Evolutionary conservation across 108 stramenopile genomes (phyloP), one percentile per base, ranked within the genome.

Genomic region (Cyclotella choctawhatcheeana): DNA sequence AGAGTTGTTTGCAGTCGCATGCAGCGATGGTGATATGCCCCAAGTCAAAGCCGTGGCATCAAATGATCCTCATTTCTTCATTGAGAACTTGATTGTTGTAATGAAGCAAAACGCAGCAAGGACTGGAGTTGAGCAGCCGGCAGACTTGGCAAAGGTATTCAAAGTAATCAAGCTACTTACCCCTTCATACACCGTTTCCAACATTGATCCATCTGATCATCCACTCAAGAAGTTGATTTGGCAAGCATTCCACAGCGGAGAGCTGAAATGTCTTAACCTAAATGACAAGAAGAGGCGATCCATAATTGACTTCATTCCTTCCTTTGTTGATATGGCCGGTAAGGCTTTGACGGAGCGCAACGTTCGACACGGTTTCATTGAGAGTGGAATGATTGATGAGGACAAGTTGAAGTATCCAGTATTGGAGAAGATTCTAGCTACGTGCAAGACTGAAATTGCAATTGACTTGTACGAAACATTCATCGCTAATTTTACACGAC

Each of bases 31-130:
- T n/a, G 67, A 55, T 14, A 10, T 44, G 25, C 24, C 44, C 5
- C 35, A 44, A 24, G n/a, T 64, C 17, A 44, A 34, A 25, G 35
- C 34, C 44, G 47, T 64, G 34, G 34, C 22, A 7, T n/a, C n/a
- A n/a, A n/a, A n/a, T n/a, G 59, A 21, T 22, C 16, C 34, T 2
- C 3, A 37, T 37, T n/a, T 12, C 30, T n/a, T 37, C 3, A 20
- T 47, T 47, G 24, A 25, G 18, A 26, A 64, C 25, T 14, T 40
- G 14, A 69, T 69, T 25, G 56, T 26, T 2, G 54, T 21, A 55
- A 56, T 25, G 17, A 69, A 69, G 31, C 67, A 69, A 56, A 69
- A 69, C 26, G 20, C 67, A 24, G 67, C 67, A 14, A n/a, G 67
- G 26, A 54, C 67, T 3, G 67, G 54, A 56, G 67, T 56, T 56